phyloP scores from a whole-genome alignment of 208 protist species.

The Trypanosoma mega region DNA sequence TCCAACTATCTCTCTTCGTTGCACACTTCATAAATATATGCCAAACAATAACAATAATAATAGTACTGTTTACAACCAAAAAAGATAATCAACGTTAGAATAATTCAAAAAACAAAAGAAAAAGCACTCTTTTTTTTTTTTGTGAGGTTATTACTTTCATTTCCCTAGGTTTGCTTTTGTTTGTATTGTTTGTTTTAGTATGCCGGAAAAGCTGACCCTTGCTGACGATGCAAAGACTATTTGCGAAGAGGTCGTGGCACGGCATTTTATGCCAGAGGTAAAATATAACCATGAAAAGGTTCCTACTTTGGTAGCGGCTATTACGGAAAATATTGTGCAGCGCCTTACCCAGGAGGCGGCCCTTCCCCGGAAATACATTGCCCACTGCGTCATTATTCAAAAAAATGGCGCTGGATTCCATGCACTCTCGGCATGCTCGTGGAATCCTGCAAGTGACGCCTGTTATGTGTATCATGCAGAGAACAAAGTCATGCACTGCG shows the following conservation, averaged over 20 bases:
- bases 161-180: too few species aligned
- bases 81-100: too few species aligned
- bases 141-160: constrained; percentile 17
- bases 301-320: constrained; percentile 51
- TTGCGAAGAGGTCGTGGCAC: constrained; percentile 65
- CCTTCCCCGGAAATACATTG: constrained; percentile 91
- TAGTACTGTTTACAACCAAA: too few species aligned
- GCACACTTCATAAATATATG: too few species aligned
- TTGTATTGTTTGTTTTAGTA: too few species aligned
- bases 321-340: constrained; percentile 76
- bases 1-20: too few species aligned
- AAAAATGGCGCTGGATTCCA: constrained; percentile 88
- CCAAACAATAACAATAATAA: too few species aligned
- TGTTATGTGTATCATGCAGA: constrained; percentile 81
- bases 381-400: constrained; percentile 80
- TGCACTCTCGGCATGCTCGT: constrained; percentile 81
- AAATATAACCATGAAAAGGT: constrained; percentile 75
- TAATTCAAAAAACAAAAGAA: too few species aligned
- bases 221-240: constrained; percentile 78
- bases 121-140: constrained; percentile 29
- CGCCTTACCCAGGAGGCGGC: constrained; percentile 79
- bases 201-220: constrained; percentile 68
- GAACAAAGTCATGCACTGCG: constrained; percentile 83
- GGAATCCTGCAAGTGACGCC: constrained; percentile 86
- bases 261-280: constrained; percentile 61